Evolutionary conservation across 495 filamentous ascomycete species (phyloP), one percentile per base, ranked within the genome.

Genomic region (Amniculicola lignicola): DNA sequence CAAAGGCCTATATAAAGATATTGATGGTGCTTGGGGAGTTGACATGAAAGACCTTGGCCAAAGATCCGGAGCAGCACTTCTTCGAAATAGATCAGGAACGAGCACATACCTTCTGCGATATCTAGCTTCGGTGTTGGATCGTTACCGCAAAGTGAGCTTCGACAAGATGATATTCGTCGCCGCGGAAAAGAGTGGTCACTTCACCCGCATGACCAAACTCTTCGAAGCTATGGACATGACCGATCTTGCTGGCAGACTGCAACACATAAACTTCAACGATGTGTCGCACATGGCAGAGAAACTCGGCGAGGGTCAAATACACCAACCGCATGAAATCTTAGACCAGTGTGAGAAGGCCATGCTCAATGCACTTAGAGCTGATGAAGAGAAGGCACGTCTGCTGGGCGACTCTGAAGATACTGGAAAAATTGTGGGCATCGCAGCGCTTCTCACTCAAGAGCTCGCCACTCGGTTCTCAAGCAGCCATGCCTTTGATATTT

Each of bases 131-230:
- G 79, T 84, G 12, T 69, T 85, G 27, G 70, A 74, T 33, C 77
- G 82, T 18, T 67, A 79, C 57, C 74, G 82, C 12, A 80, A 83
- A 65, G 84, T 84, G 66, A 57, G 78, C n/a, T 85, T 84, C 50
- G 82, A 86, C 67, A 73, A 82, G 53, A 85, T 86, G 82, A 83
- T 85, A 37, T 85, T 84, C 53, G 81, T 85, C 11, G 82, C 81
- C 3, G 77, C 74, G 4, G 72, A 77, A 31, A 80, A 85, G 54
- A 80, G 83, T 59, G 68, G 82, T 15, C 82, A 86, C 63, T 71
- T 85, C 15, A 75, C 78, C 61, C 81, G 82, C 58, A 65, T 86
- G 12, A 84, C 84, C 72, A 84, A 82, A 71, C 84, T 85, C 45
- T 71, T 84, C 46, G 74, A 80, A 37, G 71, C 81, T 15, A 71